Evolutionary conservation across 2,329 filamentous ascomycete species (phyloP), one percentile per base, ranked within the genome.

Genomic region (Diaporthe vexans): DNA sequence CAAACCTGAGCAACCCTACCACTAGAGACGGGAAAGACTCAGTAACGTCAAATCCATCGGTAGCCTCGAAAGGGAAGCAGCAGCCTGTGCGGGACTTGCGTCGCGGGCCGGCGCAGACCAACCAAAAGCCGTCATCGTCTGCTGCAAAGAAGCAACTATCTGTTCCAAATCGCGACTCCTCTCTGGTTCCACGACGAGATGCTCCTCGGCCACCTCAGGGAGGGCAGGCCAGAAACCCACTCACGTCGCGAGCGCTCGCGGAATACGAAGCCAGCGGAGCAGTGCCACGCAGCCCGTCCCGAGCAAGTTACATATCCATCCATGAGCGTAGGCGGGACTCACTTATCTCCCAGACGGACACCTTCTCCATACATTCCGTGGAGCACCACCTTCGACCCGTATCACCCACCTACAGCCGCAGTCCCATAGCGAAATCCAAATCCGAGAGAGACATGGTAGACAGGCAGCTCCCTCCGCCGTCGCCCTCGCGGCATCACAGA

Each of bases 261-360:
- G 77, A 78, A 40, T 59, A 75, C 9, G 78, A 79, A 4, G 76
- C 75, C 11, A 65, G 70, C n/a, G 71, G 81, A 4, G 80, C 78
- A 0, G 77, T 81, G 3, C 79, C 81, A 17, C 82, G 85, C 37
- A 85, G 81, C 61, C 84, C 85, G 7, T 89, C 88, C 0, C 82
- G 85, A 56, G 78, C 87, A 48, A 88, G 87, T 59, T 88, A 86
- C 76, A 84, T 89, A 17, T 87, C 89, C 0, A 81, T 89, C 4
- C 86, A 87, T 51, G 87, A 90, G 65, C 84, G 82, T 35, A 84
- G 86, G 5, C 85, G 88, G 29, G 87, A 89, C 76, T 91, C 90
- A 0, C 79, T 90, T 17, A 84, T 90, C 5, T 91, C 90, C 0
- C 84, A 89, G 68, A 88, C 88, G 1, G 89, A 91, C 72, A 87